These are phyloP conservation scores for Grifola frondosa DNA, from an alignment of 1,284 basidiomycete species.

Conservation along the genomic window DNA sequence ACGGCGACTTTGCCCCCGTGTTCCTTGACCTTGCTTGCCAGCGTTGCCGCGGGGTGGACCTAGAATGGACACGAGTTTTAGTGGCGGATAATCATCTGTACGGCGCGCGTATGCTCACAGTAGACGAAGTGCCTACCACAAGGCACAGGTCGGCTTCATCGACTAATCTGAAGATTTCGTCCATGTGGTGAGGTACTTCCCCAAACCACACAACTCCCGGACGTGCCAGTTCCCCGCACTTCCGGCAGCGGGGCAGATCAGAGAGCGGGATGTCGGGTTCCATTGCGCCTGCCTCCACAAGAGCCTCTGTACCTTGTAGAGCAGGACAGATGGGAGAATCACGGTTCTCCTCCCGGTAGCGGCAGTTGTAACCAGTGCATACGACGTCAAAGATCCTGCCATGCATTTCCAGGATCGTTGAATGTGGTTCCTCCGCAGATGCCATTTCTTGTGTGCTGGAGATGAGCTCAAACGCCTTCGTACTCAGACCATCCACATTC, in stretches of 20 bases:
- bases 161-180: slow-evolving; percentile 45
- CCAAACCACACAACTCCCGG: slow-evolving; percentile 73
- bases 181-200: slow-evolving; percentile 46
- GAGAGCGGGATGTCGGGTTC: slow-evolving; percentile 45
- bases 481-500: slow-evolving; percentile 64
- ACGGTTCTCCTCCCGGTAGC: slow-evolving; percentile 40
- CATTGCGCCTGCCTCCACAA: slow-evolving; percentile 36
- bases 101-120: too few relatives aligned
- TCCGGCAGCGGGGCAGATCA: slow-evolving; percentile 51
- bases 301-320: slow-evolving; percentile 49
- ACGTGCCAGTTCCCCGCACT: slow-evolving; percentile 50
- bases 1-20: slow-evolving; percentile 50
- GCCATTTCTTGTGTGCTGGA: slow-evolving; percentile 7
- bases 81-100: too few relatives aligned
- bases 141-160: slow-evolving; percentile 55
- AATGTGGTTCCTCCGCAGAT: slow-evolving; percentile 9
- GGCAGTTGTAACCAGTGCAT: slow-evolving; percentile 46
- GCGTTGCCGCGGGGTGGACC: slow-evolving; percentile 46
- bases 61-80: too few relatives aligned
- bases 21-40: slow-evolving; percentile 33
- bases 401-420: slow-evolving; percentile 61
- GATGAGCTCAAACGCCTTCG: slow-evolving; percentile 32
- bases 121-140: slow-evolving; percentile 65
- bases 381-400: slow-evolving; percentile 56
- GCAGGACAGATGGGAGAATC: slow-evolving; percentile 51